Conservation (phyloP, 495 filamentous ascomycete species). For the Xylaria curta region DNA sequence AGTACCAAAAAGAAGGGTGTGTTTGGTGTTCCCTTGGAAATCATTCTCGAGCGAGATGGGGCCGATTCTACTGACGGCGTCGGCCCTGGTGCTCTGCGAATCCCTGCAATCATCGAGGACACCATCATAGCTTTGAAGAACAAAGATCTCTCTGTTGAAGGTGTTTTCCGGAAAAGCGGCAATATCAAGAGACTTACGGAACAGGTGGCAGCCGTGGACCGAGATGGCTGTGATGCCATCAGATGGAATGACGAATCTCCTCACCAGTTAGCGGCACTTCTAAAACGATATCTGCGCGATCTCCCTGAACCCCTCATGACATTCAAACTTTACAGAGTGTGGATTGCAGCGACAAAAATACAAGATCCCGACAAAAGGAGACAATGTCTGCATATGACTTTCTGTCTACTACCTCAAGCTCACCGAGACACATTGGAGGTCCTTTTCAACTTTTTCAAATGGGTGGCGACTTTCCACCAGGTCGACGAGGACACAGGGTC, state of each 20-base stretch:
- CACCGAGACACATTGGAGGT: conserved; percentile 96
- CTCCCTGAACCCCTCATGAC: conserved; percentile 95
- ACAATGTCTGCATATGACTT: conserved; percentile 86
- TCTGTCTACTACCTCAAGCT: conserved; percentile 89
- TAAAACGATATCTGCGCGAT: conserved; percentile 95
- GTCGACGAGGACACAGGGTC: conserved; percentile 91
- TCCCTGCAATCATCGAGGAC: conserved; percentile 90
- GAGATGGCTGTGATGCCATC: conserved; percentile 77
- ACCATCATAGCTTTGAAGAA: conserved; percentile 91
- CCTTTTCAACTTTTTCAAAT: conserved; percentile 94
- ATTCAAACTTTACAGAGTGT: conserved; percentile 90
- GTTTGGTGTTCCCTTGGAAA: conserved; percentile 86
- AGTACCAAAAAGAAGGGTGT: conserved; percentile 88
- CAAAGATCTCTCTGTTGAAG: conserved; percentile 99
- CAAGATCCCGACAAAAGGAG: conserved; percentile 79
- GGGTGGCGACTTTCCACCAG: conserved; percentile 95
- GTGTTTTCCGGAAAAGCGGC: conserved; percentile 98
- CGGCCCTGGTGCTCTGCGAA: conserved; percentile 84
- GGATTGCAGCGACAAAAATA: conserved; percentile 91
- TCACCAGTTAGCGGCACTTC: conserved; percentile 89
- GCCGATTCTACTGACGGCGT: conserved; percentile 96
- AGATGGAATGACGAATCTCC: conserved; percentile 84
- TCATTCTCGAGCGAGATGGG: conserved; percentile 88
- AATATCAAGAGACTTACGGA: conserved; percentile 92
- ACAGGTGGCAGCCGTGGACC: conserved; percentile 80